A percentile compares a stretch with the other conserved stretches of the same genome.
phyloP scores from a whole-genome alignment of 2,329 filamentous ascomycete species.

The Pseudogymnoascus sp. region DNA sequence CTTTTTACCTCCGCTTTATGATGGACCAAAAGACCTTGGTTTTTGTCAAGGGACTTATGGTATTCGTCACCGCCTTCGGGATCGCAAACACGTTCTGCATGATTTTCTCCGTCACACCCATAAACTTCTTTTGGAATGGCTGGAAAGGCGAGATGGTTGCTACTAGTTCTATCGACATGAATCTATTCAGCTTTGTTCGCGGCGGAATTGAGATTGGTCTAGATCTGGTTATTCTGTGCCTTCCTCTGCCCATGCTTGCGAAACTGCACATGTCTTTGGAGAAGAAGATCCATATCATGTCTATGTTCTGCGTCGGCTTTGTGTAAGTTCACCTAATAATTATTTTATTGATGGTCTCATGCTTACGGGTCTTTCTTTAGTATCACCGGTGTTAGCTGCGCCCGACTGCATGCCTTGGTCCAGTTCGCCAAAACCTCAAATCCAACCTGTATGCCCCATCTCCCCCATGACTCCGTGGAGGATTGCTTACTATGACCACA shows the following conservation, averaged over 20 bases:
- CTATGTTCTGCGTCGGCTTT: slow-evolving; percentile 9
- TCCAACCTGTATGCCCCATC: background rate
- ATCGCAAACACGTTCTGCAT: slow-evolving; percentile 25
- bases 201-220: slow-evolving; percentile 18
- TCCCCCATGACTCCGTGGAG: background rate
- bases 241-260: background rate
- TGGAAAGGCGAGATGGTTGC: slow-evolving; percentile 30
- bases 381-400: slow-evolving; percentile 8
- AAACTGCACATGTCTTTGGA: slow-evolving; percentile 10
- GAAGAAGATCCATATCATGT: slow-evolving; percentile 10
- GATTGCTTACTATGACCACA: background rate
- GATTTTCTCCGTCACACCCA: slow-evolving; percentile 30
- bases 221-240: slow-evolving; percentile 6
- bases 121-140: slow-evolving; percentile 32
- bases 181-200: slow-evolving; percentile 30
- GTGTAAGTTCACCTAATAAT: slow-evolving; percentile 3
- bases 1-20: slow-evolving; percentile 28
- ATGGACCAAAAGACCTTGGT: slow-evolving; percentile 16
- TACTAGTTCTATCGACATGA: slow-evolving; percentile 29
- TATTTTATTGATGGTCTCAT: background rate
- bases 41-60: slow-evolving; percentile 20
- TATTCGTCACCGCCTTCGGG: slow-evolving; percentile 21
- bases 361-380: background rate
- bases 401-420: background rate
- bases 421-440: slow-evolving; percentile 9